Conservation (phyloP, 2,329 filamentous ascomycete genomes). For the Exophiala viscosa region DNA sequence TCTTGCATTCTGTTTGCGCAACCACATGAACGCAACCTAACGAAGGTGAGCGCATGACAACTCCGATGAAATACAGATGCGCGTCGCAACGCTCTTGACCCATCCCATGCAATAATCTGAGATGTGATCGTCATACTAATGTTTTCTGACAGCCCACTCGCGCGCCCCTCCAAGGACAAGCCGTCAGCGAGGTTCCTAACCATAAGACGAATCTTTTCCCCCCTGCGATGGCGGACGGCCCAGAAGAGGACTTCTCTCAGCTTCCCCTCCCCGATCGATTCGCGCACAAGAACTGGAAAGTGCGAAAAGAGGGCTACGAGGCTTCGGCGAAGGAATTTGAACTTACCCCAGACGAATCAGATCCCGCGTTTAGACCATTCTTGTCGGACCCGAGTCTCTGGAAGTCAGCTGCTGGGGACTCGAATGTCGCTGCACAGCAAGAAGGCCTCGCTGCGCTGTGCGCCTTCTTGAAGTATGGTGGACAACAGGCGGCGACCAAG, state of each 20-base stretch:
- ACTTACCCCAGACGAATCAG: slow-evolving; percentile 75
- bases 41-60: background rate
- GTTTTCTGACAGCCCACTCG: slow-evolving; percentile 24
- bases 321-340: slow-evolving; percentile 85
- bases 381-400: slow-evolving; percentile 77
- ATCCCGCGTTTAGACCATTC: slow-evolving; percentile 83
- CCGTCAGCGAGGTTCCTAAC: slow-evolving; percentile 9
- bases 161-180: slow-evolving; percentile 12
- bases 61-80: no score
- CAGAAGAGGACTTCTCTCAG: slow-evolving; percentile 42
- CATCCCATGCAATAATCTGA: background rate
- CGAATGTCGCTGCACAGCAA: slow-evolving; percentile 94
- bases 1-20: background rate
- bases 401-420: slow-evolving; percentile 90
- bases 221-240: slow-evolving; percentile 39
- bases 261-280: slow-evolving; percentile 43
- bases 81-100: background rate
- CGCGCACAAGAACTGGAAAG: slow-evolving; percentile 76
- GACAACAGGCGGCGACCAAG: slow-evolving; percentile 63
- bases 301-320: slow-evolving; percentile 91
- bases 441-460: slow-evolving; percentile 85
- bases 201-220: slow-evolving; percentile 24
- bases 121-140: slow-evolving; percentile 14
- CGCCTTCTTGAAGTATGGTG: slow-evolving; percentile 87
- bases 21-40: slow-evolving; percentile 1